A percentile compares a stretch with the other conserved stretches of the same genome.
phyloP scores from a whole-genome alignment of 164 flowering plant species.

The Vitis rotundifolia region DNA sequence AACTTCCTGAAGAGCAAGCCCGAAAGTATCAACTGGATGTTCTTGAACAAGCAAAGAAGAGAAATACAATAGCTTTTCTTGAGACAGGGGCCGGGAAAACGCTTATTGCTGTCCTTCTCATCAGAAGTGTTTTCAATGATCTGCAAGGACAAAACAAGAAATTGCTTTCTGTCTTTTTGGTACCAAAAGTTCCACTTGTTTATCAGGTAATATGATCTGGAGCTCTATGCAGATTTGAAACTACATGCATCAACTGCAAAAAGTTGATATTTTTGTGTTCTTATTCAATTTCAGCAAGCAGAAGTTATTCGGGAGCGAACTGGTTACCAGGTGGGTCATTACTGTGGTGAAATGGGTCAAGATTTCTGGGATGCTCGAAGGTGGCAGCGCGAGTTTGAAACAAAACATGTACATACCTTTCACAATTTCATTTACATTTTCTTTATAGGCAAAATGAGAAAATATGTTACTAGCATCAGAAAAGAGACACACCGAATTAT shows the following conservation, averaged over 20 bases:
- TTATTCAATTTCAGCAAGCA: constrained; percentile 73
- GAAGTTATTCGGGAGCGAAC: constrained; percentile 94
- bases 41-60: constrained; percentile 91
- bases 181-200: constrained; percentile 97
- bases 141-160: constrained; percentile 68
- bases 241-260: not conserved
- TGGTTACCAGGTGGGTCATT: constrained; percentile 86
- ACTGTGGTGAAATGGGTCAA: constrained; percentile 99
- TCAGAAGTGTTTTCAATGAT: constrained; percentile 59
- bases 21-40: constrained; percentile 93
- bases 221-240: not conserved
- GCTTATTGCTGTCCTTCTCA: constrained; percentile 91
- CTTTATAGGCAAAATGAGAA: too few relatives aligned
- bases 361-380: constrained; percentile 99
- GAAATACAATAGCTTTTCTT: constrained; percentile 95
- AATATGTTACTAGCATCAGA: too few relatives aligned
- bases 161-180: constrained; percentile 89
- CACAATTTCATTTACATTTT: too few relatives aligned
- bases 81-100: constrained; percentile 99
- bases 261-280: constrained; percentile 11
- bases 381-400: constrained; percentile 97
- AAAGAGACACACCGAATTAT: too few relatives aligned
- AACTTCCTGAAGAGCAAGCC: constrained; percentile 74
- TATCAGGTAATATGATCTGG: constrained; percentile 67
- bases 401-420: constrained; percentile 66